phyloP scores from a whole-genome alignment of 2,329 filamentous ascomycete species.

The Xylariaceae sp. region DNA sequence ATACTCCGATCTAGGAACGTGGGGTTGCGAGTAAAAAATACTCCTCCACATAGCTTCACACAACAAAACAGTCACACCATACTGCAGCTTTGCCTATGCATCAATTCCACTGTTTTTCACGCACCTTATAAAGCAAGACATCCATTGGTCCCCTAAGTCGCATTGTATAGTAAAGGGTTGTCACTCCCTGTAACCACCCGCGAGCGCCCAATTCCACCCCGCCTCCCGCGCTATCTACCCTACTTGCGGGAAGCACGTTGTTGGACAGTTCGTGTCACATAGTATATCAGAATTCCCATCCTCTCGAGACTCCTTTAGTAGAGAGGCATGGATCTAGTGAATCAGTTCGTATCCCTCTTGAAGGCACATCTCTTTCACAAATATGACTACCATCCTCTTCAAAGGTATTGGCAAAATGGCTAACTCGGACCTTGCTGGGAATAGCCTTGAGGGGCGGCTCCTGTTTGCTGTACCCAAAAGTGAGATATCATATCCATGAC shows the following conservation, averaged over 20 bases:
- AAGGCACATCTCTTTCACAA: not conserved
- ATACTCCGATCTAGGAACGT: constrained; percentile 50
- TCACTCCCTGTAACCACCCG: no score
- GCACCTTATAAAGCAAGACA: not conserved
- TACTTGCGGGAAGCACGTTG: not conserved
- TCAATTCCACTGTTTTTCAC: no score
- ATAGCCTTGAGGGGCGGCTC: constrained; percentile 86
- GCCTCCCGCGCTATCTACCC: no score
- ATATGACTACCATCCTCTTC: not conserved
- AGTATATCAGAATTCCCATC: not conserved
- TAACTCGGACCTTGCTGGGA: constrained; percentile 40
- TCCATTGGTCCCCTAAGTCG: not conserved
- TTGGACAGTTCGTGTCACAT: constrained; percentile 1
- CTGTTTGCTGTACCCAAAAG: constrained; percentile 99
- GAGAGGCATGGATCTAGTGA: constrained; percentile 57
- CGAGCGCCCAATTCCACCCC: no score
- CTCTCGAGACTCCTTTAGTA: not conserved
- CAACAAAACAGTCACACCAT: constrained; percentile 3
- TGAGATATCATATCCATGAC: constrained; percentile 54
- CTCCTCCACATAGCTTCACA: constrained; percentile 18
- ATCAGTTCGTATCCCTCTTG: constrained; percentile 53
- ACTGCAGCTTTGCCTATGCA: not conserved
- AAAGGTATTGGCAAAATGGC: constrained; percentile 34
- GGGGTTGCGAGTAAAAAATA: constrained; percentile 39
- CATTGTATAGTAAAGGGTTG: no score